Evolutionary conservation across 2,329 filamentous ascomycete species (phyloP), one percentile per base, ranked within the genome.

Genomic region (Fusarium zealandicum): DNA sequence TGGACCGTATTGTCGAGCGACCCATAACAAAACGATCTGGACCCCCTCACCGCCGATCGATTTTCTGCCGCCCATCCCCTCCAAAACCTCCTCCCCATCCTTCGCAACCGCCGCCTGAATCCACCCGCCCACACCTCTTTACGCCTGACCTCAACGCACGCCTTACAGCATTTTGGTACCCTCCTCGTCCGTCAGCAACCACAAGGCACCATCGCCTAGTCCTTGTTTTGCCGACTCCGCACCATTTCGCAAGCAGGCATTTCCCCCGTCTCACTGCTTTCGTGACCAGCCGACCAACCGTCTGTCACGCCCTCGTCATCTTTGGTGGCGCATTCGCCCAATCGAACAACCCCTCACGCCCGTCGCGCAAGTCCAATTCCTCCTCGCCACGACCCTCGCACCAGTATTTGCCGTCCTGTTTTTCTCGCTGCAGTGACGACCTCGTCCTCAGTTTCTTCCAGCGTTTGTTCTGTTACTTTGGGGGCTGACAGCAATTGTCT

Each of bases 1-100:
- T 45, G 31, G 49, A 35, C 43, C 51, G 45, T 51, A 47, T 50
- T 41, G 56, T 57, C 45, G 42, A 57, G 51, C 52, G 63, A 61
- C 54, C 64, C 57, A 65, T 59, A 51, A 55, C 49, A 41, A 51
- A 62, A 63, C 59, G 61, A 67, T 67, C 64, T 65, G 62, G 64
- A 62, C 58, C 64, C 61, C 64, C 64, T 67, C 64, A 67, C 64
- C 64, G 64, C 64, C 62, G 64, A 67, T 67, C 64, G 54, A 60
- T 64, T 65, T 56, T 67, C 64, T 67, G 64, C 62, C 64, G 59
- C 49, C 51, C 45, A 61, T 55, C 57, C 59, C 28, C 28, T 22
- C 20, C 20, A 22, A 22, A 36, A 41, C 37, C 41, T 33, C 25
- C 32, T 41, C 33, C 42, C 37, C 25, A 37, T 45, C 39, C 40